Base-by-base conservation (phyloP, 108 stramenopile species). In the Nannochloropsis gaditana region DNA sequence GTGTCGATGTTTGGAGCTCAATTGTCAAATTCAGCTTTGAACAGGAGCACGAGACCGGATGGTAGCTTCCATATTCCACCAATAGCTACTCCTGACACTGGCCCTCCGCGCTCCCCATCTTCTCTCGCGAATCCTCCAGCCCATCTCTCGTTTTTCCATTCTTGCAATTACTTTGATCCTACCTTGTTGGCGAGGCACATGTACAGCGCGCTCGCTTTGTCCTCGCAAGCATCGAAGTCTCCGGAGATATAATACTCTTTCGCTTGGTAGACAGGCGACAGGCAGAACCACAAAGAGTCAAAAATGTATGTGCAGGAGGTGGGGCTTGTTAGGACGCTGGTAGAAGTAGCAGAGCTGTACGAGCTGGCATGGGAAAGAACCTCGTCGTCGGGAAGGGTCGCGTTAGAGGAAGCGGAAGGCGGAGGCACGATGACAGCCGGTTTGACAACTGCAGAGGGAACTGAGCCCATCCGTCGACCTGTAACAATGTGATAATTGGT, bases 111-210 rank as follows among this genome's bases (percentile, higher is more conserved):
- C 31, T 31, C 31, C 31, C 1, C 31, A 31, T 31, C 31, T 31
- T 31, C 31, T 31, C 31, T 31, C 31, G 31, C 31, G 31, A 31
- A 31, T 31, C 31, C 31, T 31, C 31, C 1, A 31, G 31, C 31
- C 31, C 31, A 31, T 31, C 31, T 31, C 0, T 1, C 47, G 1
- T 15, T 50, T 50, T 50, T 15, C 47, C 1, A 11, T 50, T 11
- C 47, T 73, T n/a, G 19, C 59, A 2, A n/a, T 73, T n/a, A n/a
- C 19, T n/a, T n/a, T n/a, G 6, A n/a, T 73, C 59, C 2, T 73
- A 73, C 59, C 59, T 73, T 73, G 59, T 73, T 73, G 59, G 59
- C 15, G 59, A 73, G 59, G n/a, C 59, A 73, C 59, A 73, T 73
- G 59, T 73, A 73, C 19, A 73, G 59, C 59, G 59, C 59, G 59